Evolutionary conservation across 176 grass and related monocot genomes (phyloP), one percentile per base, ranked within the genome.

Genomic region (Thalia dealbata): DNA sequence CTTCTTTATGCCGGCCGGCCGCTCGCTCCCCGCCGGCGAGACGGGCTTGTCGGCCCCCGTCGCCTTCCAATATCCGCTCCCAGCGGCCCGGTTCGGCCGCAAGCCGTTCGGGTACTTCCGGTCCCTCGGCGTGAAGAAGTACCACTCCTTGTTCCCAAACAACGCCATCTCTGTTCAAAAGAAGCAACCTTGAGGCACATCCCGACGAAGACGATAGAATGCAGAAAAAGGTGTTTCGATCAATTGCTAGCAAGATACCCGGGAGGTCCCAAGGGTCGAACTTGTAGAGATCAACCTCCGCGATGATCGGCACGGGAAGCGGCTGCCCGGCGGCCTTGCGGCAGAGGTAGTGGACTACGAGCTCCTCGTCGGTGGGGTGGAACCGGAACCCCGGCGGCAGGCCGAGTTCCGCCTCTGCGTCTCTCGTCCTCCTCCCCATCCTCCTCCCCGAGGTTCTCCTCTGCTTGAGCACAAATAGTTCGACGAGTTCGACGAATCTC

Each of bases 261-360:
- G 70, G 70, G 51, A 72, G 70, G 6, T 72, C 70, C 93, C 93
- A 97, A 0, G 93, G 93, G 48, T 97, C 51, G 85, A 81, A 87
- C 64, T 82, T 84, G 87, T 97, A 97, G 3, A 97, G 93, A 45
- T 97, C 93, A n/a, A 97, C 75, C 72, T 97, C 93, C n/a, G 93
- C 81, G 67, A 97, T 84, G 18, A 97, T 81, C 0, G 93, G 84
- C 10, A 67, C 87, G 14, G 70, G 70, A 2, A n/a, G 46, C 14
- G 46, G 1, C 14, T 30, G 70, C 23, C 70, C 43, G 25, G 70
- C 46, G 25, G 42, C 15, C 70, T 54, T 72, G 6, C 70, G 24
- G 26, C 70, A 72, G 70, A 97, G 86, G 78, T 97, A 93, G 85
- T 93, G 87, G 29, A 88, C 85, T 18, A 96, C 82, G 64, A 97